Evolutionary conservation across 257 asterid species (phyloP), one percentile per base, ranked within the genome.

Genomic region (Verbascum thapsus): DNA sequence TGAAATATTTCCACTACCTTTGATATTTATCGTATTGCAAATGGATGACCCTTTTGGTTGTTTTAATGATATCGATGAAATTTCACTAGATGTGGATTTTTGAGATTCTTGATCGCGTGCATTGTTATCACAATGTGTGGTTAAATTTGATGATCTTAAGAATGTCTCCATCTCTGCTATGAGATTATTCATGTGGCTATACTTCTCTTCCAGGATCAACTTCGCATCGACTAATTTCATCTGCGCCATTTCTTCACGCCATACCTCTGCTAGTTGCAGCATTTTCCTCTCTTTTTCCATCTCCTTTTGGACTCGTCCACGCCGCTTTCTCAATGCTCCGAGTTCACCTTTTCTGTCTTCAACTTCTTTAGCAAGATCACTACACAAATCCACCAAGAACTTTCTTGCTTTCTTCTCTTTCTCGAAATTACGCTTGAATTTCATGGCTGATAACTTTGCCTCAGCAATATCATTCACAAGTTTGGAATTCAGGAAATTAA

Each of bases 191-290:
- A 83, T 72, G 58, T 75, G 65, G 32, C 26, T 13, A 22, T 62
- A 79, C 52, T 81, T 83, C 20, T 81, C 71, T 76, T 86, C 88
- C 43, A 79, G 66, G 13, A 79, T 48, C 55, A 83, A 47, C 39
- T 72, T 79, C 0, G 87, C 95, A 67, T 86, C 82, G 22, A 58
- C 63, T 37, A 86, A 26, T 78, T 77, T 83, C 85, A 72, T 76
- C 34, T 78, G 87, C 17, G 77, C 75, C 0, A 72, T 78, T 47
- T 81, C 91, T 65, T 83, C 91, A 5, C 79, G 74, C 95, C 82
- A 79, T 58, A 78, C 81, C 82, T 81, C 91, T 16, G 82, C 75
- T 34, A 81, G 1, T 47, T 80, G 88, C 64, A 70, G 65, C 82
- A 86, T 76, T 44, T 26, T 75, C 47, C 87, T 78, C 67, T 81